phyloP scores from a whole-genome alignment of 2,329 filamentous ascomycete species.

The Emergomyces africanus region DNA sequence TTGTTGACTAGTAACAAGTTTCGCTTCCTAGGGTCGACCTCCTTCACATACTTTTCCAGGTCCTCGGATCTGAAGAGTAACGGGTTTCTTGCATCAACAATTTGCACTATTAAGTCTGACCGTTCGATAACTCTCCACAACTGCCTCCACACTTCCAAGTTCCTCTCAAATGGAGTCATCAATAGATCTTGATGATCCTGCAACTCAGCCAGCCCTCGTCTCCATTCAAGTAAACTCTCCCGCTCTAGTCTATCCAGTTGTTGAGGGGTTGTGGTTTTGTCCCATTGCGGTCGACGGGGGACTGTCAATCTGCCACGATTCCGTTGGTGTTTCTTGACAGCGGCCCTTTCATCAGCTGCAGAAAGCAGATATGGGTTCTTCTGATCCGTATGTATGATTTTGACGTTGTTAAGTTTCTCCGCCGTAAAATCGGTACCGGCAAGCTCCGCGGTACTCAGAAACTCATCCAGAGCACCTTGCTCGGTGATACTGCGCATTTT shows the following conservation, averaged over 20 bases:
- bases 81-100: constrained; percentile 93
- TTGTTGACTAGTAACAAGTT: constrained; percentile 95
- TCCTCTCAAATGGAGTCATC: constrained; percentile 96
- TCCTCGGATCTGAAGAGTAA: constrained; percentile 90
- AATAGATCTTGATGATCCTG: constrained; percentile 89
- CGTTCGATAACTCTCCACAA: constrained; percentile 96
- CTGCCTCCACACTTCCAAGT: constrained; percentile 95
- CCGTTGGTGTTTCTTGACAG: constrained; percentile 67
- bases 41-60: constrained; percentile 86
- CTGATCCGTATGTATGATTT: constrained; percentile 95
- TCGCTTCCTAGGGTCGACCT: constrained; percentile 74
- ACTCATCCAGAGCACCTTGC: constrained; percentile 92
- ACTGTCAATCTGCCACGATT: constrained; percentile 74
- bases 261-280: constrained; percentile 67
- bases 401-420: constrained; percentile 97
- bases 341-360: constrained; percentile 64
- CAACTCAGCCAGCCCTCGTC: constrained; percentile 77
- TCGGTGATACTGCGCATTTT: constrained; percentile 99
- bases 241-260: constrained; percentile 70
- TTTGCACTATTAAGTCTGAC: constrained; percentile 91
- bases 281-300: constrained; percentile 80
- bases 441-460: constrained; percentile 85
- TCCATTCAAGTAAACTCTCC: constrained; percentile 73
- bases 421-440: constrained; percentile 98
- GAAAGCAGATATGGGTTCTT: constrained; percentile 90